These are phyloP conservation scores for Colletotrichum destructivum DNA, from an alignment of 2,329 filamentous ascomycete species.

Conservation along the genomic window DNA sequence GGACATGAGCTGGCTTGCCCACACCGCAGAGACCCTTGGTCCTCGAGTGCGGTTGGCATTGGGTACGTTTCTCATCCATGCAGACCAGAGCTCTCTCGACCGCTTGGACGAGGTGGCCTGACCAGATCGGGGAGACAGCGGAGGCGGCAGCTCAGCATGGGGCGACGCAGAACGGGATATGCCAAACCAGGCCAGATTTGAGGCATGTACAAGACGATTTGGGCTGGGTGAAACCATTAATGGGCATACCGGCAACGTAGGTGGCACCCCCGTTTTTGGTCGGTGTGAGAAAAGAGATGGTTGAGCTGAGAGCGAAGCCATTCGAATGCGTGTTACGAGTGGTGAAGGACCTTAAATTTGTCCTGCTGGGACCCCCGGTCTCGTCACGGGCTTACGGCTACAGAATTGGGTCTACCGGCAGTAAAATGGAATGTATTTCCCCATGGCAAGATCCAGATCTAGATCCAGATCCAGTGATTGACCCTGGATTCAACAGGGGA, in stretches of 20 bases:
- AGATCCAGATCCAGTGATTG: too few species aligned
- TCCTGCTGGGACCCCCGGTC: slow-evolving; percentile 14
- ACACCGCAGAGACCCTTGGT: slow-evolving; percentile 36
- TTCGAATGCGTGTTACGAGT: slow-evolving; percentile 14
- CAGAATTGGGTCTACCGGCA: slow-evolving; percentile 4
- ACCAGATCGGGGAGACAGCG: slow-evolving; percentile 14
- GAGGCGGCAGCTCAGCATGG: slow-evolving; percentile 27
- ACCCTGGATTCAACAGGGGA: slow-evolving; percentile 6
- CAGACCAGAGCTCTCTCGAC: slow-evolving; percentile 28
- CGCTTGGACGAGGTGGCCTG: slow-evolving; percentile 38
- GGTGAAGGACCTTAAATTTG: slow-evolving; percentile 15
- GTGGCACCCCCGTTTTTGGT: slow-evolving; percentile 22
- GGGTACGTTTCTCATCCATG: slow-evolving; percentile 31
- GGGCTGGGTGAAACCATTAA: slow-evolving; percentile 32
- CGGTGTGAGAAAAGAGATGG: slow-evolving; percentile 23
- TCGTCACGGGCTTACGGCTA: slow-evolving; percentile 19
- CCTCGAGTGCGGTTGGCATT: slow-evolving; percentile 31
- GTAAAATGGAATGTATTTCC: slow-evolving; percentile 11
- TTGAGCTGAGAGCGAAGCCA: slow-evolving; percentile 8
- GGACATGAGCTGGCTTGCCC: slow-evolving; percentile 33
- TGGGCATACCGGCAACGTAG: slow-evolving; percentile 37
- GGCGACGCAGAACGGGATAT: slow-evolving; percentile 21
- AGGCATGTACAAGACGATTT: slow-evolving; percentile 36
- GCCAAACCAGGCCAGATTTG: slow-evolving; percentile 10
- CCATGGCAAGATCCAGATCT: slow-evolving; percentile 6